These are phyloP conservation scores for Baorangia bicolor DNA, from an alignment of 768 basidiomycete species.

Conservation along the genomic window DNA sequence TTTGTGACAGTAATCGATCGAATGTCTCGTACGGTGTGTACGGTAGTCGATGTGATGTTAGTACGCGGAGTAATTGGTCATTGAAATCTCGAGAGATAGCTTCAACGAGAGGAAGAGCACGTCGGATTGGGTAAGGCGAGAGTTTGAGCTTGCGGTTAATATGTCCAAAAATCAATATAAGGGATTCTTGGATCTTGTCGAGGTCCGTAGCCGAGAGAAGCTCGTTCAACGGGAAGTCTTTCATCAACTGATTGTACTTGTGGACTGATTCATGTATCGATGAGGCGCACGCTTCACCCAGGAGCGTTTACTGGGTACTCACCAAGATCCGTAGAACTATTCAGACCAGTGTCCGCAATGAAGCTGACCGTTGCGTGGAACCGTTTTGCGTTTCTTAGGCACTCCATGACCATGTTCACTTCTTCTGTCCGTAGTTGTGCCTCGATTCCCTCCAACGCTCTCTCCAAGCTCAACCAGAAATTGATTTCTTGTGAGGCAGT, in stretches of 20 bases:
- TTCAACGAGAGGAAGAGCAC: conserved; percentile 94
- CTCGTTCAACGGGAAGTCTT: conserved; percentile 97
- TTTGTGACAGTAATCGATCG: conserved; percentile 76
- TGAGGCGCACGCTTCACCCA: background rate
- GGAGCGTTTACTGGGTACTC: conserved; percentile 22
- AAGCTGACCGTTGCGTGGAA: conserved; percentile 98
- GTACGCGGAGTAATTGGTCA: conserved; percentile 86
- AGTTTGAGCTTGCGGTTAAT: conserved; percentile 94
- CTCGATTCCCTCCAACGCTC: conserved; percentile 92
- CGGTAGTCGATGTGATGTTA: conserved; percentile 87
- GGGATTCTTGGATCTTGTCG: conserved; percentile 89
- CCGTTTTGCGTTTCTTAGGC: conserved; percentile 91
- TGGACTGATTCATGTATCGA: conserved; percentile 58
- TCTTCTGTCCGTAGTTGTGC: conserved; percentile 88
- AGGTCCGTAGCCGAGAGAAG: conserved; percentile 95
- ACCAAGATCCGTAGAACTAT: conserved; percentile 90
- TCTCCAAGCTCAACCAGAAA: conserved; percentile 95
- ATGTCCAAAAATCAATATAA: conserved; percentile 86
- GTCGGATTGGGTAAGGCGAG: conserved; percentile 94
- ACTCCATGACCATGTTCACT: conserved; percentile 91
- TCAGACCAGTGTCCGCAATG: conserved; percentile 95
- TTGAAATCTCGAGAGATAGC: conserved; percentile 98
- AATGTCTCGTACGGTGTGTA: conserved; percentile 96
- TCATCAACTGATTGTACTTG: conserved; percentile 99
- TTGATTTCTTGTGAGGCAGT: conserved; percentile 99